Evolutionary conservation across 2,329 filamentous ascomycete species (phyloP).

Genomic region (Aspergillus hiratsukae): DNA sequence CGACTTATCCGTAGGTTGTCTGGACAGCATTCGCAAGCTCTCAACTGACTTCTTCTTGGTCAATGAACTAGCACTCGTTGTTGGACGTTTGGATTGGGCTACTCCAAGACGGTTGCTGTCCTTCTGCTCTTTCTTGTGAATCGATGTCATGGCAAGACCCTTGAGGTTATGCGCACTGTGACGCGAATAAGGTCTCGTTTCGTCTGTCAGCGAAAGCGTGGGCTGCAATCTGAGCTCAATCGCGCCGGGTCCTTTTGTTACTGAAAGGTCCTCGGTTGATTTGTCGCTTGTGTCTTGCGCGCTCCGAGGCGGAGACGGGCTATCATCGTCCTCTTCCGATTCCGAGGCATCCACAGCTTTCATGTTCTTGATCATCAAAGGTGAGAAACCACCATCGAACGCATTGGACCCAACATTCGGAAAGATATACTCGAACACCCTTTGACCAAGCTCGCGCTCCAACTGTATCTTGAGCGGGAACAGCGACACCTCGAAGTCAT

Average conservation of each 20-base stretch:
- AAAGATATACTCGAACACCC: conserved; percentile 95
- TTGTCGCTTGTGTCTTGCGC: conserved; percentile 37
- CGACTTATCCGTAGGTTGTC: conserved; percentile 35
- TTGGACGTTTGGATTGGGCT: conserved; percentile 26
- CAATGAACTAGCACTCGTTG: conserved; percentile 24
- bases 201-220: conserved; percentile 60
- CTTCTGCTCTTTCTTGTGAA: conserved; percentile 21
- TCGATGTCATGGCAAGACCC: conserved; percentile 32
- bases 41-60: conserved; percentile 41
- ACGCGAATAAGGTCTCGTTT: conserved; percentile 26
- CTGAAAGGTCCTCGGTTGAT: conserved; percentile 46
- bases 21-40: conserved; percentile 35
- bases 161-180: conserved; percentile 28
- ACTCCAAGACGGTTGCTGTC: conserved; percentile 11
- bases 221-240: conserved; percentile 79
- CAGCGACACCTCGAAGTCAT: conserved; percentile 91
- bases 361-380: conserved; percentile 50
- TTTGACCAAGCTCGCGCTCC: conserved; percentile 87
- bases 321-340: conserved; percentile 42
- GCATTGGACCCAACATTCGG: conserved; percentile 65
- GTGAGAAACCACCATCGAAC: conserved; percentile 47
- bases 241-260: conserved; percentile 63
- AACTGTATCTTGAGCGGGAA: conserved; percentile 92
- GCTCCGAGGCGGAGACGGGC: conserved; percentile 26
- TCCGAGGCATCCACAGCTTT: conserved; percentile 44